Conservation (phyloP, 78 protist genomes). For the Tieghemostelium lacteum region DNA sequence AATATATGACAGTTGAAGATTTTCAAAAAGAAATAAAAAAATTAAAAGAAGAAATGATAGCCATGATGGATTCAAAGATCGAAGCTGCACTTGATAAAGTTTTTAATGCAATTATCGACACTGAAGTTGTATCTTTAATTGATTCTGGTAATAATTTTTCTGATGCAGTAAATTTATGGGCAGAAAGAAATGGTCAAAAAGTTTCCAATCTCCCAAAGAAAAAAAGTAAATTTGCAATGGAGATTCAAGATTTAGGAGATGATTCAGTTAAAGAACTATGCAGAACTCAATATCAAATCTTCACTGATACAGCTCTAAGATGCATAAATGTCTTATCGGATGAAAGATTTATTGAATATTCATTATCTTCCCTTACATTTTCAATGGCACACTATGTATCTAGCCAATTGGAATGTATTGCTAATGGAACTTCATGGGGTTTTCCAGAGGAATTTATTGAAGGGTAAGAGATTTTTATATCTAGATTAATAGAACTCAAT, state of each 20-base stretch:
- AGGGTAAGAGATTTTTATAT: slow-evolving; percentile 4
- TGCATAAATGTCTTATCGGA: background rate
- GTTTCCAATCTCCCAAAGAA: slow-evolving; percentile 11
- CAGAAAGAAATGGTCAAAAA: slow-evolving; percentile 28
- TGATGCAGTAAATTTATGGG: slow-evolving; percentile 23
- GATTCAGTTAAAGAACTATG: slow-evolving; percentile 1
- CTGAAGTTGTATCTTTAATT: slow-evolving; percentile 12
- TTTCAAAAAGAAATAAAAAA: slow-evolving; percentile 11
- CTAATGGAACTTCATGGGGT: slow-evolving; percentile 2
- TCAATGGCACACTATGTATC: slow-evolving; percentile 2
- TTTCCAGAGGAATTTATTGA: slow-evolving; percentile 1
- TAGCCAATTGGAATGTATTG: slow-evolving; percentile 9
- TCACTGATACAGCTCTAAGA: background rate
- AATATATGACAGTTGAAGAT: background rate
- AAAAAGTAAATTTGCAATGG: slow-evolving; percentile 5
- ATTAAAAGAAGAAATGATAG: slow-evolving; percentile 10
- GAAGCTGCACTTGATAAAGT: slow-evolving; percentile 4
- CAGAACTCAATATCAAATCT: slow-evolving; percentile 10
- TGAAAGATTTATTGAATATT: slow-evolving; percentile 10
- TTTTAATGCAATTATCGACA: slow-evolving; percentile 7
- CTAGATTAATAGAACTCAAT: background rate
- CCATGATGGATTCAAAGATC: background rate
- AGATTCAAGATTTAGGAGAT: slow-evolving; percentile 4
- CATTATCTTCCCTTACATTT: background rate
- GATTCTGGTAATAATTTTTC: slow-evolving; percentile 27